Base-by-base conservation (phyloP, 1,139 yeast species). In the Debaryomyces udenii region DNA sequence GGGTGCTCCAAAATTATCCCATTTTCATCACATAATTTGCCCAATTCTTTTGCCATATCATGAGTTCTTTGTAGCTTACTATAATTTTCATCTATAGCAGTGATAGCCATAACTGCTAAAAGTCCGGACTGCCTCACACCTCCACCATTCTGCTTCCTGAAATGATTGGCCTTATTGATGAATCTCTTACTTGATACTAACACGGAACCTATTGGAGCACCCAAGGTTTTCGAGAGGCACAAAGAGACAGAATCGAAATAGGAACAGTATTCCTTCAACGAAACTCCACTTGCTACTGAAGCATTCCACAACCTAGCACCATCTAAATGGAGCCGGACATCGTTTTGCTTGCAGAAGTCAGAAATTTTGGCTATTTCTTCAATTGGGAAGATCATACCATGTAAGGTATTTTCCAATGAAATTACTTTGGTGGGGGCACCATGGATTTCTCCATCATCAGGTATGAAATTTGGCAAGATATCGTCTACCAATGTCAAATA, bases 251-350 rank as follows among this genome's bases (percentile, higher is more conserved):
- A 64, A 51, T 73, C 77, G 46, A 72, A 72, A 44, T 66, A 58
- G 13, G 61, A 53, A 46, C 73, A 66, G 49, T 71, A 72, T 41
- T 71, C 71, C 14, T 55, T 55, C 18, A 73, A 55, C 10, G 69
- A 50, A 17, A 69, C 56, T 2, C 76, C 76, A 3, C 75, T 66
- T 24, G 55, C 76, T 2, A 54, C 74, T 32, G 67, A 61, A 1
- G 77, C 78, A 45, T 73, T 70, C 76, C 77, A 72, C 39, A 73
- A 61, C 36, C 78, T 56, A 3, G 78, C 78, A 5, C 78, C 78
- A 49, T 73, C 78, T 41, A 72, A 60, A 48, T 72, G 77, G 34
- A 73, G 55, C 37, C 57, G 59, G 17, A 70, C 64, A 43, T 63
- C 58, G 44, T 70, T 62, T 5, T 49, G 51, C 37, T 54, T 56